Evolutionary conservation across 805 yeast genomes (phyloP).

Genomic region (Scheffersomyces coipomensis): DNA sequence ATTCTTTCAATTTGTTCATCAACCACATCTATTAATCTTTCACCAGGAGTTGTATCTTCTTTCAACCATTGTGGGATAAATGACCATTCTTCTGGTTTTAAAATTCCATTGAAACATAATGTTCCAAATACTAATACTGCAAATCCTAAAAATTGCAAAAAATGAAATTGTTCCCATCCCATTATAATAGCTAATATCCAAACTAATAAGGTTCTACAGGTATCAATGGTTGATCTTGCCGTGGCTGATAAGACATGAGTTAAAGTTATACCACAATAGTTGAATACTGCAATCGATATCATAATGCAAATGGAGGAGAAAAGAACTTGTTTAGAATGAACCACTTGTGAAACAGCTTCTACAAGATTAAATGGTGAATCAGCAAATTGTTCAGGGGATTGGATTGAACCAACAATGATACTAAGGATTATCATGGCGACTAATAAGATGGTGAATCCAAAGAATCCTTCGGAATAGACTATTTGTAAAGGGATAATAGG

Average conservation of each 20-base stretch:
- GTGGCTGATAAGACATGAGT: slow-evolving; percentile 71
- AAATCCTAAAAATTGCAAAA: slow-evolving; percentile 67
- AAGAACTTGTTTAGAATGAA: slow-evolving; percentile 42
- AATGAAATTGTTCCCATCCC: slow-evolving; percentile 74
- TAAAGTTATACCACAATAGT: slow-evolving; percentile 68
- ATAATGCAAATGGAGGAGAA: slow-evolving; percentile 60
- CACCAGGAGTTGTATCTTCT: slow-evolving; percentile 8
- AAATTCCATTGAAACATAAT: slow-evolving; percentile 67
- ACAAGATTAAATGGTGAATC: slow-evolving; percentile 56
- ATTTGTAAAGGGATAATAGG: slow-evolving; percentile 59
- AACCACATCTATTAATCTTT: slow-evolving; percentile 19
- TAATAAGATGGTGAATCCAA: slow-evolving; percentile 51
- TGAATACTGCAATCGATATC: slow-evolving; percentile 71
- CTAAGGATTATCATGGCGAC: slow-evolving; percentile 45
- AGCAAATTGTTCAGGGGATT: slow-evolving; percentile 31
- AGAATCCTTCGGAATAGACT: slow-evolving; percentile 75
- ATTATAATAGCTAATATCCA: slow-evolving; percentile 68
- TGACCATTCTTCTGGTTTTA: slow-evolving; percentile 48
- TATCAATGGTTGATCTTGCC: slow-evolving; percentile 74
- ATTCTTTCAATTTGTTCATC: slow-evolving; percentile 30
- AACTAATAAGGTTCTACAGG: slow-evolving; percentile 70
- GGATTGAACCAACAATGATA: slow-evolving; percentile 34
- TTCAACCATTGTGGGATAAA: slow-evolving; percentile 39
- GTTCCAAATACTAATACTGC: slow-evolving; percentile 66
- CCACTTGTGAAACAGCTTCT: slow-evolving; percentile 49